A percentile compares a stretch with the other conserved stretches of the same genome.
Evolutionary conservation across 2,329 filamentous ascomycete species (phyloP).

Genomic region (Fusarium buharicum): DNA sequence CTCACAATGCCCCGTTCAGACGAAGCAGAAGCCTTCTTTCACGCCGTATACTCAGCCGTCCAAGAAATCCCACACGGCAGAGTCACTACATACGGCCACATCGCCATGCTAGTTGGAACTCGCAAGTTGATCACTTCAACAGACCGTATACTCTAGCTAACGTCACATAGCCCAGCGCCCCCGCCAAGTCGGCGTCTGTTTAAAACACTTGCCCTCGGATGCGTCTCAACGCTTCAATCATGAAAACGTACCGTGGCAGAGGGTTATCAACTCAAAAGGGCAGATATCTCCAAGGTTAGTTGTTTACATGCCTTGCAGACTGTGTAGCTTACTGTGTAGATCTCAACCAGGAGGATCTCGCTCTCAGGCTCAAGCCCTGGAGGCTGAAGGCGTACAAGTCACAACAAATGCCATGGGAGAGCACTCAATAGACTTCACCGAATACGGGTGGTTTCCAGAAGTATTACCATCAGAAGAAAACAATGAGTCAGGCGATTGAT

Average conservation of each 20-base stretch:
- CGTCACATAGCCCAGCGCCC: constrained; percentile 69
- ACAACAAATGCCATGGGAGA: constrained; percentile 61
- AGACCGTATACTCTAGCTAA: neutral
- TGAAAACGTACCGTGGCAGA: constrained; percentile 90
- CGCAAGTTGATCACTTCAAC: constrained; percentile 62
- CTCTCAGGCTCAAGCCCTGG: constrained; percentile 62
- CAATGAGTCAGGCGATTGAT: constrained; percentile 17
- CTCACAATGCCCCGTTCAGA: constrained; percentile 74
- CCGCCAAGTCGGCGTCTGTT: constrained; percentile 87
- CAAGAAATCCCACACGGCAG: constrained; percentile 85
- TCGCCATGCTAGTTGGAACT: constrained; percentile 76
- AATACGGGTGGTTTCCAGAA: constrained; percentile 67
- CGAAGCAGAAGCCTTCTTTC: constrained; percentile 78
- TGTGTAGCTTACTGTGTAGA: constrained; percentile 45
- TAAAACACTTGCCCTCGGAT: constrained; percentile 81
- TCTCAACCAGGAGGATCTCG: constrained; percentile 60
- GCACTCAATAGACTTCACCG: constrained; percentile 60
- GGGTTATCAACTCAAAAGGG: constrained; percentile 89
- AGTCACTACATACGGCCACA: constrained; percentile 89
- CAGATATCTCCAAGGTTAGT: constrained; percentile 82
- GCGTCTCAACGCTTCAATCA: constrained; percentile 70
- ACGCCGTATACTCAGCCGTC: constrained; percentile 82
- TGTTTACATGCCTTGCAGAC: neutral
- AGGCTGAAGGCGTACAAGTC: constrained; percentile 65
- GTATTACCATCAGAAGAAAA: constrained; percentile 58